These are phyloP conservation scores for Beauveria rudraprayagi DNA, from an alignment of 2,329 filamentous ascomycete species.

Conservation along the genomic window DNA sequence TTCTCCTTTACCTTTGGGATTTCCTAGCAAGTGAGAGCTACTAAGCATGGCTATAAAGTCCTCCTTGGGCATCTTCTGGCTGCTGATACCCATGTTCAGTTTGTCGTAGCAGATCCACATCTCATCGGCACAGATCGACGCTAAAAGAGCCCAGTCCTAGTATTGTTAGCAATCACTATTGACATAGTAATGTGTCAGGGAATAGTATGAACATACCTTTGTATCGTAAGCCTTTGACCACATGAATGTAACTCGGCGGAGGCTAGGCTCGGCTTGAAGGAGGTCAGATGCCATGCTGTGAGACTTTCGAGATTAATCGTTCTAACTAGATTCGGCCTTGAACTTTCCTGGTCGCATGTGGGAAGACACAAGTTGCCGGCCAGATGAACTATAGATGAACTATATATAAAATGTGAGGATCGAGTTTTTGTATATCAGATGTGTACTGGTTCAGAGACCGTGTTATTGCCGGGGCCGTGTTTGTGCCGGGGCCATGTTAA, in stretches of 20 bases:
- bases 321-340: not conserved
- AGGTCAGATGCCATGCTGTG: not conserved
- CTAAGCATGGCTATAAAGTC: not conserved
- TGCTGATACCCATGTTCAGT: not conserved
- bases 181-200: not conserved
- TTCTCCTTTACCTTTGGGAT: not conserved
- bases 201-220: not conserved
- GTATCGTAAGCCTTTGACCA: not conserved
- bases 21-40: not conserved
- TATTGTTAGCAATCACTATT: not conserved
- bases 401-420: not conserved
- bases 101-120: not conserved
- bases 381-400: not conserved
- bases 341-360: not conserved
- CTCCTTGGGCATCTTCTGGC: not conserved
- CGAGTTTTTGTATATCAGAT: not conserved
- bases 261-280: not conserved
- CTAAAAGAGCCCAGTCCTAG: not conserved
- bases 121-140: not conserved
- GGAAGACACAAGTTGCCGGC: not conserved
- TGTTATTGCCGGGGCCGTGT: not conserved
- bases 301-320: not conserved
- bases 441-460: not conserved
- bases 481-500: not conserved
- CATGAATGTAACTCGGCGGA: not conserved